Evolutionary conservation across 1,284 basidiomycete genomes (phyloP), one percentile per base, ranked within the genome.

Genomic region (Ceratobasidium sp.): DNA sequence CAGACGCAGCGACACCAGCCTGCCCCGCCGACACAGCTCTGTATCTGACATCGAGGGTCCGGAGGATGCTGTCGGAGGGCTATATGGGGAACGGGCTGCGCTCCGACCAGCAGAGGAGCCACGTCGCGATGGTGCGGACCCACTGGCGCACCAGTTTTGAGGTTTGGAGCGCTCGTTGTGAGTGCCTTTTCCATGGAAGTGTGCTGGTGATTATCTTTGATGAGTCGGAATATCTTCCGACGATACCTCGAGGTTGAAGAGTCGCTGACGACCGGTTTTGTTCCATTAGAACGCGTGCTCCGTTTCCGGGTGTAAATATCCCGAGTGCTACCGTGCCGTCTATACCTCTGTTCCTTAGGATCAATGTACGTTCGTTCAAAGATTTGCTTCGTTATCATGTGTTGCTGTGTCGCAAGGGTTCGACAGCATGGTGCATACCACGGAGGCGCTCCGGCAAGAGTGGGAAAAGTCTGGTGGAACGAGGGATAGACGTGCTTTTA

Each of bases 51-150:
- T 81, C 4, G 89, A 89, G 62, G 86, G 86, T 79, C 92, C 92
- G 5, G 92, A 93, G 81, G 90, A 90, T 79, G 80, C 91, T 24
- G 89, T 89, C 78, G 89, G 90, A 54, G 88, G 86, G 11, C 82
- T 87, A 31, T 92, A 92, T 79, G 88, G 85, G 29, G 83, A 84
- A 22, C 78, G 77, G 19, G 59, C 66, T 16, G 54, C 54, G 16
- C 66, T 71, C 54, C 66, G 66, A 53, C 29, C 53, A 24, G 66
- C 53, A 7, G 59, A 62, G 22, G 54, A 59, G 54, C 66, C 66
- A 54, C 53, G 53, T 53, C 69, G 78, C 59, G 79, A 80, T n/a
- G 81, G 79, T 34, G 82, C 82, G 19, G 81, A 82, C 14, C 82
- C 85, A 74, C 84, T 88, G 76, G 82, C 80, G 49, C 87, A 88